Base-by-base conservation (phyloP, 2,329 filamentous ascomycete genomes). In the Conoideocrella luteorostrata region DNA sequence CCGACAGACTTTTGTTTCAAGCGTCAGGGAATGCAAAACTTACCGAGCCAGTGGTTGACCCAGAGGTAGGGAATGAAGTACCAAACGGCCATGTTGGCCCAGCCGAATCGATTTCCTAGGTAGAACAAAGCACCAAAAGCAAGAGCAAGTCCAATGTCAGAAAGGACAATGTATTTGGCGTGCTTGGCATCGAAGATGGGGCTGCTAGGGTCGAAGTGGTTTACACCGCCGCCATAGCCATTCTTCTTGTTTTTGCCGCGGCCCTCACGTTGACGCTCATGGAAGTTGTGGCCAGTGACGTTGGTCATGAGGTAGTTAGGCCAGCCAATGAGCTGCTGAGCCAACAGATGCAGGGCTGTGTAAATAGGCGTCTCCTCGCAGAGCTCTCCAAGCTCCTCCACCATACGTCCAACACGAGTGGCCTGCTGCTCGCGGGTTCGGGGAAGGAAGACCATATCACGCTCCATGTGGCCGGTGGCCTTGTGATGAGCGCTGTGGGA, bases 401-500 rank as follows among this genome's bases (percentile, higher is more conserved):
- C 72, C 46, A 90, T 58, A 57, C 76, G 78, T 58, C 89, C 88
- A 47, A 91, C 65, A 47, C 85, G 84, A 48, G 74, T 76, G 52
- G 89, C 88, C 60, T 86, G 90, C 62, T 86, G 71, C 53, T 93
- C 81, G 47, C 90, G 84, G 44, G 89, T 95, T 69, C 88, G 88
- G 48, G 93, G 93, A n/a, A 97, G 76, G 64, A 96, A 97, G 51
- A 97, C 93, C 93, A 98, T 98, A 70, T 98, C 93, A 55, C 91
- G 88, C 70, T 94, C 89, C 71, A 98, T 83, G 76, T 98, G 81
- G 57, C 90, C 93, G 30, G 93, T 98, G 52, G 90, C 89, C 79
- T 97, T 97, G 86, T 98, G 93, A 75, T 98, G 93, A 81, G 95
- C 95, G 74, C 88, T 86, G 73, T 98, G 93, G 54, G 89, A 95